Evolutionary conservation across 768 basidiomycete species (phyloP).

Genomic region (Fomitopsis pulvina): DNA sequence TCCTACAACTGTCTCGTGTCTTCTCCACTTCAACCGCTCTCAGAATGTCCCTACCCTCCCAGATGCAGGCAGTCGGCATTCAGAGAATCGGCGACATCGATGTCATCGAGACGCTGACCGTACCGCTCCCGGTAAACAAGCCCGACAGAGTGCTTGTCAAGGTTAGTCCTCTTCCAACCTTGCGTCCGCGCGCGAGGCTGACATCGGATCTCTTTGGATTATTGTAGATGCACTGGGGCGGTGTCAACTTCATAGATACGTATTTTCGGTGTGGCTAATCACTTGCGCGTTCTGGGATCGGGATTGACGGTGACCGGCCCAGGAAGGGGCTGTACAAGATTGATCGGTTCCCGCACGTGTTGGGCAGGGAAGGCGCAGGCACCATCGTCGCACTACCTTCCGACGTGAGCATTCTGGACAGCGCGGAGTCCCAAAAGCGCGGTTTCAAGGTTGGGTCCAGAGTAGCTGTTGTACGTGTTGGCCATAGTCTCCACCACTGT

Average conservation of each 20-base stretch:
- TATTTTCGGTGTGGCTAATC: slow-evolving; percentile 37
- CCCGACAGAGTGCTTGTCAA: slow-evolving; percentile 55
- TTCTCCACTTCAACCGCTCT: not conserved
- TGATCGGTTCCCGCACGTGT: slow-evolving; percentile 48
- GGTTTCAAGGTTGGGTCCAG: slow-evolving; percentile 58
- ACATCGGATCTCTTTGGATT: not conserved
- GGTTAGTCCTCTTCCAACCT: slow-evolving; percentile 16
- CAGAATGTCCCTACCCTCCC: slow-evolving; percentile 5
- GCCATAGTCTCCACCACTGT: not conserved
- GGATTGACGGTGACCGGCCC: too few relatives aligned
- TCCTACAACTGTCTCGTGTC: not conserved
- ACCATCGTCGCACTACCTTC: slow-evolving; percentile 69
- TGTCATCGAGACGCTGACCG: slow-evolving; percentile 58
- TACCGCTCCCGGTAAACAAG: slow-evolving; percentile 59
- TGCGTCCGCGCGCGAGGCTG: not conserved
- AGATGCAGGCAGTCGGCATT: slow-evolving; percentile 65
- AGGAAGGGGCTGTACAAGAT: slow-evolving; percentile 63
- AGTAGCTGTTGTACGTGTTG: slow-evolving; percentile 51
- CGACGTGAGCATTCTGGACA: slow-evolving; percentile 48
- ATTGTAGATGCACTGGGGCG: slow-evolving; percentile 69
- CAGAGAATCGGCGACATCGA: slow-evolving; percentile 70
- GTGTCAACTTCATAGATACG: slow-evolving; percentile 85
- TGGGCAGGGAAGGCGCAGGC: slow-evolving; percentile 80
- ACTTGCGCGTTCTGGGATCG: not conserved
- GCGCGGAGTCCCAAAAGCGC: slow-evolving; percentile 57